Base-by-base conservation (phyloP, 2,329 filamentous ascomycete species). In the Amphichorda felina region DNA sequence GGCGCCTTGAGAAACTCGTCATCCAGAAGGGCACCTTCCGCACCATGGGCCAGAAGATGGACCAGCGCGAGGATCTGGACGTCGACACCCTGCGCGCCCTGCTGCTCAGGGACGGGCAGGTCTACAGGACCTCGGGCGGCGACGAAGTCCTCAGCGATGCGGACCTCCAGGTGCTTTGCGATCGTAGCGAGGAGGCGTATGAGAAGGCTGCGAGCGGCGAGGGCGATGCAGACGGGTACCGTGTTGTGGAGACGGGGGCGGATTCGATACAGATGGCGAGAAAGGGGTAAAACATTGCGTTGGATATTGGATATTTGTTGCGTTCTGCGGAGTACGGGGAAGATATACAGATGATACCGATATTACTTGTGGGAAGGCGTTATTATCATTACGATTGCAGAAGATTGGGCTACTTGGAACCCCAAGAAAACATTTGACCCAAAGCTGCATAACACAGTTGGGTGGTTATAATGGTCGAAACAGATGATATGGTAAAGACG, bases 11-110 rank as follows among this genome's bases (percentile, higher is more conserved):
- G 54, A 94, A 95, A 52, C 67, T 98, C 0, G 86, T 98, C 6
- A 98, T 98, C 49, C 83, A 89, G 41, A 96, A 96, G 54, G 89
- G 89, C 2, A 79, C 82, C 5, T 89, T 93, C 57, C 75, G 70
- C 43, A 78, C 72, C 9, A 75, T 87, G 59, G 67, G 64, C 0
- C 70, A 82, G 47, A 77, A 77, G 46, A 65, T 72, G 45, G 63
- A 68, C 36, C 48, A 59, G 34, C 62, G 50, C 39, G 68, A 60
- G 41, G 61, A 62, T 35, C 56, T 83, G 2, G 70, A 78, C 35
- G 68, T 71, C 16, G 71, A 87, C 41, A 66, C 64, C 8, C 63
- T 83, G 17, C 70, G 66, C 41, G 69, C 70, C 5, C 60, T 83
- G 9, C 59, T 87, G 4, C 61, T 82, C 26, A 77, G 78, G 47